Percentiles rank a stretch among this genome's conserved stretches.
Evolutionary conservation across 2,329 filamentous ascomycete species (phyloP).

Genomic region (Diaporthe citrichinensis): DNA sequence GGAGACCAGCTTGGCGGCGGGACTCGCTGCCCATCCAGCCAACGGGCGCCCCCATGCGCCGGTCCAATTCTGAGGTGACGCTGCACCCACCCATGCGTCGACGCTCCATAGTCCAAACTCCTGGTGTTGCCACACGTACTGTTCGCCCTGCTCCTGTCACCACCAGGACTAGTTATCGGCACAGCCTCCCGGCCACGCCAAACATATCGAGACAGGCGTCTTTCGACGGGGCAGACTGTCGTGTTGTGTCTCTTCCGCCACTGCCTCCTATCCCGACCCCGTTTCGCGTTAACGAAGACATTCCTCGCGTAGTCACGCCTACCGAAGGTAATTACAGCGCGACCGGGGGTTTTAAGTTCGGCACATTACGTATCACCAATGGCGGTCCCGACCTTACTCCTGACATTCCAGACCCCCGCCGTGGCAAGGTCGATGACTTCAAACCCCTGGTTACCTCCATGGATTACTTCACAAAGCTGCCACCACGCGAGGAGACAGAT

Average conservation of each 20-base stretch:
- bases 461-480: conserved; percentile 26
- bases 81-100: conserved; percentile 63
- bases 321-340: conserved; percentile 71
- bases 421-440: conserved; percentile 1
- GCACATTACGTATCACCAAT: conserved; percentile 74
- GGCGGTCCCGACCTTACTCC: conserved; percentile 68
- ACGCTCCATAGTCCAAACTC: conserved; percentile 63
- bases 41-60: conserved; percentile 50
- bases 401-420: conserved; percentile 38
- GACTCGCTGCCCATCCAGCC: conserved; percentile 52
- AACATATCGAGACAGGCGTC: conserved; percentile 56
- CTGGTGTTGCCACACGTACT: conserved; percentile 63
- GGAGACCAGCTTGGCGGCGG: conserved; percentile 51
- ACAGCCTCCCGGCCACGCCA: conserved; percentile 56
- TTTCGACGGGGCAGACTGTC: conserved; percentile 53
- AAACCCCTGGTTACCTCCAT: neutral
- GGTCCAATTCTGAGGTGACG: conserved; percentile 63
- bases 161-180: conserved; percentile 53
- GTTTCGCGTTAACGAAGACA: conserved; percentile 44
- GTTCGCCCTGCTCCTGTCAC: conserved; percentile 44
- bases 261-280: conserved; percentile 47
- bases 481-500: neutral
- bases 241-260: conserved; percentile 53
- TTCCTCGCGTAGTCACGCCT: conserved; percentile 61
- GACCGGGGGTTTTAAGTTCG: conserved; percentile 73